These are phyloP conservation scores for Hanseniaspora clermontiae DNA, from an alignment of 805 yeast genomes.

Conservation along the genomic window DNA sequence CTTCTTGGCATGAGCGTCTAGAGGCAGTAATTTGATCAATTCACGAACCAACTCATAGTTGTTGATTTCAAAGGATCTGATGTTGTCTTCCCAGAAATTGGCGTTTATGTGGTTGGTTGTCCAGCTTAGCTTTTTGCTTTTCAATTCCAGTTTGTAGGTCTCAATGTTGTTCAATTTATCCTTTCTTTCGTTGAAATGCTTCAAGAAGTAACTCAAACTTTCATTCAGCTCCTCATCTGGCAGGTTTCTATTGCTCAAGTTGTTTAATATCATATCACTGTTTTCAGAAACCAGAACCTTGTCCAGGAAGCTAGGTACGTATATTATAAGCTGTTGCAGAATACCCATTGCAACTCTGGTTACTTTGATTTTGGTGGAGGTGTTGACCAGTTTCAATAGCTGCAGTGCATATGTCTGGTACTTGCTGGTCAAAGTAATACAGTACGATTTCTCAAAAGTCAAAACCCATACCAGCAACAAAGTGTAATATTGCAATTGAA, in stretches of 20 bases:
- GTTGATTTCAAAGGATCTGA: conserved; percentile 59
- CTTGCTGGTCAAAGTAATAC: conserved; percentile 42
- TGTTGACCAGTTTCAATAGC: conserved; percentile 46
- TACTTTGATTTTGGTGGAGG: conserved; percentile 83
- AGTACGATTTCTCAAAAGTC: conserved; percentile 50
- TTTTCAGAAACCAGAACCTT: conserved; percentile 59
- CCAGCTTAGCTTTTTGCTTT: conserved; percentile 65
- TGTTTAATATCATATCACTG: conserved; percentile 54
- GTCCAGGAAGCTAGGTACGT: conserved; percentile 42
- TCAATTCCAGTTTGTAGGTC: conserved; percentile 76
- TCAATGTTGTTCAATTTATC: conserved; percentile 80
- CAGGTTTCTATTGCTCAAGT: conserved; percentile 77
- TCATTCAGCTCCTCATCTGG: conserved; percentile 80
- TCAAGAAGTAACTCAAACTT: conserved; percentile 51
- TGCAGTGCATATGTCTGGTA: conserved; percentile 36
- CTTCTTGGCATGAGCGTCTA: conserved; percentile 16
- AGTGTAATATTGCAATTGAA: conserved; percentile 75
- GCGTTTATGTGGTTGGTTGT: conserved; percentile 84
- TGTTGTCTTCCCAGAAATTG: conserved; percentile 83
- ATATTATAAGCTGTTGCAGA: conserved; percentile 41
- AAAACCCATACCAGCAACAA: conserved; percentile 74
- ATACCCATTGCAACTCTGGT: conserved; percentile 73
- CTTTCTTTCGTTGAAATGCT: conserved; percentile 57
- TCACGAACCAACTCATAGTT: conserved; percentile 60
- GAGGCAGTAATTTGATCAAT: conserved; percentile 41